Conservation (phyloP, 495 filamentous ascomycete species). For the Xylaria telfairii region DNA sequence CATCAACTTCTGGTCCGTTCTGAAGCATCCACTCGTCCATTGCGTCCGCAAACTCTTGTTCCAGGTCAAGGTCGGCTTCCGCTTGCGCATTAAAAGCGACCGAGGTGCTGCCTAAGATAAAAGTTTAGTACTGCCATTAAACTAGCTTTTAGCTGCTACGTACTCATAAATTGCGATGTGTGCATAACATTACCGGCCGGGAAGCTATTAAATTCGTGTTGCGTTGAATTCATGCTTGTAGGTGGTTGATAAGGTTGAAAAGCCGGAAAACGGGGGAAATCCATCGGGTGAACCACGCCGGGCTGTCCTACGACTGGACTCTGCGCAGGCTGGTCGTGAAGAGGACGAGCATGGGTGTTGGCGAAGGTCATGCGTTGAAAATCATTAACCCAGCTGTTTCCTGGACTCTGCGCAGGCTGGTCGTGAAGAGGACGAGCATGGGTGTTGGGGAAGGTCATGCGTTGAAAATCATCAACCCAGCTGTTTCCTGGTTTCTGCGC, state of each 20-base stretch:
- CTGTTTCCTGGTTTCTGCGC: not conserved
- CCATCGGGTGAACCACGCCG: not conserved
- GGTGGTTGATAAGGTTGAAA: not conserved
- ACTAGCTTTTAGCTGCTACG: not conserved
- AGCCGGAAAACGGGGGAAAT: not conserved
- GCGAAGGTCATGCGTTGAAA: slow-evolving; percentile 41
- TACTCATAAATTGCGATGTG: not conserved
- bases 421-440: no score
- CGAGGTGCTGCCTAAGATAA: not conserved
- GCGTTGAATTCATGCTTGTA: not conserved
- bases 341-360: not conserved
- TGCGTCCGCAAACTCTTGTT: slow-evolving; percentile 18
- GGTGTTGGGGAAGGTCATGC: slow-evolving; percentile 21
- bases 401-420: not conserved
- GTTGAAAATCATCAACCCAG: slow-evolving; percentile 44
- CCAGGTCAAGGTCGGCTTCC: slow-evolving; percentile 9
- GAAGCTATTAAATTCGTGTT: not conserved
- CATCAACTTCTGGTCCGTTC: slow-evolving; percentile 8
- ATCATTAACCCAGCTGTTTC: slow-evolving; percentile 38
- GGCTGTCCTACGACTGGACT: not conserved
- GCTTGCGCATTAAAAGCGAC: not conserved
- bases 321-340: not conserved
- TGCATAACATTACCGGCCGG: not conserved
- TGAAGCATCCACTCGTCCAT: slow-evolving; percentile 26
- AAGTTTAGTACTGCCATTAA: not conserved